Base-by-base conservation (phyloP, 2,329 filamentous ascomycete species). In the Phaeoacremonium minimum region DNA sequence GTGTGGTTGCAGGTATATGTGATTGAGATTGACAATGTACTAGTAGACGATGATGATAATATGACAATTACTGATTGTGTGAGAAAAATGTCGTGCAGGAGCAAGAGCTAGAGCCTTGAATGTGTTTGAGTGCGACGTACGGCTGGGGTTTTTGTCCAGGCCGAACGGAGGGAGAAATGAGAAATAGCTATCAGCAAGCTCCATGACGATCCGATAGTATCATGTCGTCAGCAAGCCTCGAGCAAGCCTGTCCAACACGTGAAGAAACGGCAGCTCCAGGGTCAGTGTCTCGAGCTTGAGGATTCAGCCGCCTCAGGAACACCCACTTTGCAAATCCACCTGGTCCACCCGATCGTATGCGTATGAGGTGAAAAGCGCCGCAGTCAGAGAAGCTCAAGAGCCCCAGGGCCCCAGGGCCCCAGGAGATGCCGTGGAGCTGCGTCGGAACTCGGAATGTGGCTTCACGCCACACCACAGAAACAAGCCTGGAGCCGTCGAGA, bases 401-500 rank as follows among this genome's bases (percentile, higher is more conserved):
- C n/a, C 22, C 9, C 22, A 26, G 22, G 22, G 22, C 22, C 22
- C n/a, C n/a, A n/a, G 22, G n/a, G 22, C 22, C n/a, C 22, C 22
- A 26, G 9, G 22, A 9, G 22, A 26, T n/a, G 22, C 9, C 9
- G 22, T n/a, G n/a, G 9, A 9, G n/a, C 22, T n/a, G n/a, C 22
- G 22, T 26, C 22, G 9, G 22, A n/a, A 26, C 9, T 26, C 22
- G 9, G 22, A n/a, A 26, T n/a, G 22, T 9, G 22, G 22, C n/a
- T 26, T 26, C 22, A 26, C 22, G 22, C 22, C 22, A 26, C n/a
- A 9, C 22, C 9, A 36, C 18, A 36, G 33, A 4, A 36, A n/a
- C n/a, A n/a, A n/a, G 40, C 11, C 38, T 39, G 18, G 41, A 43
- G 30, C 38, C 35, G 14, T 35, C 38, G 18, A 36, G 14, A 4